A percentile compares a stretch with the other conserved stretches of the same genome.
These are phyloP conservation scores for Spirogloea muscicola DNA, from an alignment of 139 green algal genomes.

Conservation along the genomic window DNA sequence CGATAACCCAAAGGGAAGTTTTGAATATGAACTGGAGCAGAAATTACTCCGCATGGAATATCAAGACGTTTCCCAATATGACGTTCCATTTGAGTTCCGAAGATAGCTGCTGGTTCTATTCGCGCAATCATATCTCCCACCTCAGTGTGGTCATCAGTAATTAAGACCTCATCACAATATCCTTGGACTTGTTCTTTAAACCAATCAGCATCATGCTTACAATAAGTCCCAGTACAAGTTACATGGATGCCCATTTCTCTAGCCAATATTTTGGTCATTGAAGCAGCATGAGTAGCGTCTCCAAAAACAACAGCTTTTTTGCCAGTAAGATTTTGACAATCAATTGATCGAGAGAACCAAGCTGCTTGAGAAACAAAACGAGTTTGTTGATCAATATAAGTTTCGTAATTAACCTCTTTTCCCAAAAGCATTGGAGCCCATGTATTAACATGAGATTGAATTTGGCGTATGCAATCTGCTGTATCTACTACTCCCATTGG, in stretches of 20 bases:
- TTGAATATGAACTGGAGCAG: conserved; percentile 8
- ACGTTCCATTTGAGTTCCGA: conserved; percentile 1
- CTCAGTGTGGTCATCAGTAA: conserved; percentile 40
- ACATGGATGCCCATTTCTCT: conserved; percentile 45
- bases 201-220: conserved; percentile 42
- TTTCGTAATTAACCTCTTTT: conserved; percentile 37
- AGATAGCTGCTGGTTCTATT: neutral
- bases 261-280: conserved; percentile 47
- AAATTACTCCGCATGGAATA: conserved; percentile 1
- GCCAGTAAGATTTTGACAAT: conserved; percentile 49
- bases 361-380: conserved; percentile 55
- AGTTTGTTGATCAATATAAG: conserved; percentile 58
- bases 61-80: conserved; percentile 8
- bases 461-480: conserved; percentile 1
- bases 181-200: conserved; percentile 20
- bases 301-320: conserved; percentile 50
- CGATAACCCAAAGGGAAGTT: conserved; percentile 1
- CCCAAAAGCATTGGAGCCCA: neutral
- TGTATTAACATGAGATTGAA: neutral
- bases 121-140: neutral
- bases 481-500: conserved; percentile 4
- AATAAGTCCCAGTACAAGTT: conserved; percentile 43
- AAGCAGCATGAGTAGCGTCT: conserved; percentile 32
- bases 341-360: conserved; percentile 53
- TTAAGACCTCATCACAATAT: conserved; percentile 44